phyloP scores from a whole-genome alignment of 2,329 filamentous ascomycete species.

The Neospermospora avenae region DNA sequence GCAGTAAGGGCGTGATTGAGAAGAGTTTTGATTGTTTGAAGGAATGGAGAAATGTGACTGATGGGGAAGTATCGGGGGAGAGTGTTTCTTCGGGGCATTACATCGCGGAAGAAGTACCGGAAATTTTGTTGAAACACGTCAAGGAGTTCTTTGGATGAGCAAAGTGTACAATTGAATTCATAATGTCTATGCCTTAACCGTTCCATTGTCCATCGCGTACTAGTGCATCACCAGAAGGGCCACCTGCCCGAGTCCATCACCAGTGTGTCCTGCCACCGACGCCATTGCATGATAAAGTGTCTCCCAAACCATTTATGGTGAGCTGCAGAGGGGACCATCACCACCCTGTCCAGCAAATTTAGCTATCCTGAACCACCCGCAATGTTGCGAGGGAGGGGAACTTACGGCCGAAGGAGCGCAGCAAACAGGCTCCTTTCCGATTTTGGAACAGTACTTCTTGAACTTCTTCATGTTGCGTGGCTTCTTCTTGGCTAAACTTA shows the following conservation, averaged over 20 bases:
- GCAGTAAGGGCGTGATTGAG: constrained; percentile 46
- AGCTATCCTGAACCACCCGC: not conserved
- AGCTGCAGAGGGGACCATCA: not conserved
- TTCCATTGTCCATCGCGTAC: not conserved
- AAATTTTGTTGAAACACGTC: constrained; percentile 43
- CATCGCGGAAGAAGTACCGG: constrained; percentile 49
- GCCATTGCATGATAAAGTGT: not conserved
- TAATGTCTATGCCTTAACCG: not conserved
- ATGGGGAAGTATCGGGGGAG: constrained; percentile 39
- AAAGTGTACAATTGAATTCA: not conserved
- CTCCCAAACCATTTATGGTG: not conserved
- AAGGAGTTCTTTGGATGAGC: constrained; percentile 36
- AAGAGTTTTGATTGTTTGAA: constrained; percentile 45
- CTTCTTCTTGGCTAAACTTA: not conserved
- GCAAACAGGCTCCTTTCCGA: not conserved
- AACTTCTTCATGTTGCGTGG: not conserved
- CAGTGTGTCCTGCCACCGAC: not conserved
- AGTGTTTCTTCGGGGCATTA: constrained; percentile 48
- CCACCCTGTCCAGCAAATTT: not conserved
- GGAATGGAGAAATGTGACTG: constrained; percentile 50
- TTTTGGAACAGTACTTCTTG: not conserved
- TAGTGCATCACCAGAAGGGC: no score
- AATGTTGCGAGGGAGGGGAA: not conserved
- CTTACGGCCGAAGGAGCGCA: constrained; percentile 2
- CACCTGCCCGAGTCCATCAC: no score